phyloP scores from a whole-genome alignment of 257 asterid species.

The Marsdenia floribunda region DNA sequence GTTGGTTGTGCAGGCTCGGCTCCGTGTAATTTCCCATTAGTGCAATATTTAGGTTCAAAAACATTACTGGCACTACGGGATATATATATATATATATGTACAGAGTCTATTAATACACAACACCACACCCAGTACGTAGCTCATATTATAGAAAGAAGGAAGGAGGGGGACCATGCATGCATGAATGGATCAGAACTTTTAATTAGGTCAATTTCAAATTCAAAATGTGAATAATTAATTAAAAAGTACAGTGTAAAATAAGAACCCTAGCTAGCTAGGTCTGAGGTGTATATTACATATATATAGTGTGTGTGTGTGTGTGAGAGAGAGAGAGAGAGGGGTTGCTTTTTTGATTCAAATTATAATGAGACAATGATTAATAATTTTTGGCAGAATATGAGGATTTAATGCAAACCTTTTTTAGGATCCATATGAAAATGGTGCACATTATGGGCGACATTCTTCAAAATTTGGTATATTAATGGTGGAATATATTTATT shows the following conservation, averaged over 20 bases:
- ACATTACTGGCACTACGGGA: neutral
- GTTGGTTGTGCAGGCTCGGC: neutral
- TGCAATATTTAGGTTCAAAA: neutral
- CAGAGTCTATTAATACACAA: neutral
- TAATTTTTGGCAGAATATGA: constrained; percentile 1
- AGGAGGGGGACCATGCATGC: neutral
- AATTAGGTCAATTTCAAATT: neutral
- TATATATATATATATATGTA: neutral
- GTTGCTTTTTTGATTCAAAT: neutral
- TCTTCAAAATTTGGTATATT: neutral
- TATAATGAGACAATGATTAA: constrained; percentile 11
- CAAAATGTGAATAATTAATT: neutral
- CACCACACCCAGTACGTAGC: neutral
- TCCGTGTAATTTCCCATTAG: neutral
- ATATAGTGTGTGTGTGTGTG: neutral
- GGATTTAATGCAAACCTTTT: neutral
- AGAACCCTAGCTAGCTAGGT: constrained; percentile 1
- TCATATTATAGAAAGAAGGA: neutral
- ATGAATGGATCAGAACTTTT: neutral
- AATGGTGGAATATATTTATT: neutral
- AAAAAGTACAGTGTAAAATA: neutral
- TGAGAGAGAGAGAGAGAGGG: neutral
- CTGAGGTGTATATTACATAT: neutral
- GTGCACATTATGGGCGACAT: neutral
- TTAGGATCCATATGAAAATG: neutral